Base-by-base conservation (phyloP, 805 yeast species). In the Candida maltosa region DNA sequence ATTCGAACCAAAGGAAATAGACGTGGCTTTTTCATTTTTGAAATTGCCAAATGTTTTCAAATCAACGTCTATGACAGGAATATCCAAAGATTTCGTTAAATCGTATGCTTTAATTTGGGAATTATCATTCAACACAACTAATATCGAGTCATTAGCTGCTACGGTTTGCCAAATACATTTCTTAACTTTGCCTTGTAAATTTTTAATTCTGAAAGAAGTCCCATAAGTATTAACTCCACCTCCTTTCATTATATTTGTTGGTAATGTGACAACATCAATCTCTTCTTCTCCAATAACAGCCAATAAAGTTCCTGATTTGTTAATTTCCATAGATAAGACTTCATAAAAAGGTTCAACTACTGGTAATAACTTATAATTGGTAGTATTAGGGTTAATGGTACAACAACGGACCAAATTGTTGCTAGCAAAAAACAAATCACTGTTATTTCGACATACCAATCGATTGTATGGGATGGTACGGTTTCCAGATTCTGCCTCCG, bases 301-400 rank as follows among this genome's bases (percentile, higher is more conserved):
- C 32, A 76, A 39, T 4, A 68, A 51, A 0, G 67, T 58, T 4
- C 72, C 76, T 24, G 64, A 48, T 4, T 47, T 37, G 47, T 76
- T 76, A 35, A 70, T 38, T 15, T 47, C 46, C 15, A 75, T 32
- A 0, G 56, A 54, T 3, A 45, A 39, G 19, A 73, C 64, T 14
- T 50, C 51, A 19, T 54, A 29, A 4, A 19, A 18, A 11, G 41
- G 35, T 11, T 45, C 43, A 11, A 8, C 14, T 4, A 23, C 14
- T 20, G 31, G 12, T 15, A 64, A 34, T 10, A 55, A 18, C 26
- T 44, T 42, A 45, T 54, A 63, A 28, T 46, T 47, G 6, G 39
- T 38, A 1, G 47, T 38, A 17, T 32, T 38, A 3, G 54, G 46
- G 17, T 48, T 48, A 16, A 59, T 41, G 11, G 49, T 35, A 35